These are phyloP conservation scores for Neopestalotiopsis rosae DNA, from an alignment of 2,329 filamentous ascomycete genomes.

Conservation along the genomic window DNA sequence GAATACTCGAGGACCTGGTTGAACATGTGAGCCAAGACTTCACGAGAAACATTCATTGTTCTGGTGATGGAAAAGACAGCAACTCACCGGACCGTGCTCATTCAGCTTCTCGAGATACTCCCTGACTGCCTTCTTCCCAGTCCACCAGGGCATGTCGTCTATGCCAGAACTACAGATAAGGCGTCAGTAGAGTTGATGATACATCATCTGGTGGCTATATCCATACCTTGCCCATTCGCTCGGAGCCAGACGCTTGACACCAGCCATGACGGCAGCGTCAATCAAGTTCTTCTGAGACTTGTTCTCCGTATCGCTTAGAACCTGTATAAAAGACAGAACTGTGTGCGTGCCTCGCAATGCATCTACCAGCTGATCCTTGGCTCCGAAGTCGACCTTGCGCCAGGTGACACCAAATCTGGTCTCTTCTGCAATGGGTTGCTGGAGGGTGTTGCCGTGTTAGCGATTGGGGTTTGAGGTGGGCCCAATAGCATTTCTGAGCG, in stretches of 20 bases:
- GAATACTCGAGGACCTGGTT: slow-evolving; percentile 58
- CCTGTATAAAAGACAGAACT: slow-evolving; percentile 56
- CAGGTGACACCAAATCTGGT: slow-evolving; percentile 40
- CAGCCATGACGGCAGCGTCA: slow-evolving; percentile 62
- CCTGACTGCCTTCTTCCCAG: slow-evolving; percentile 48
- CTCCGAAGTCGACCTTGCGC: slow-evolving; percentile 49
- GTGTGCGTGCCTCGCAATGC: slow-evolving; percentile 54
- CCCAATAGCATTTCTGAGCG: too few relatives aligned
- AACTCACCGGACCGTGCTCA: slow-evolving; percentile 11
- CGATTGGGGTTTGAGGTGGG: slow-evolving; percentile 1
- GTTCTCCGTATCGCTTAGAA: slow-evolving; percentile 36
- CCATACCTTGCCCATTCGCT: slow-evolving; percentile 59
- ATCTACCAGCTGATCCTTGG: slow-evolving; percentile 41
- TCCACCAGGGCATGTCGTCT: slow-evolving; percentile 51
- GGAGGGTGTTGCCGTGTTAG: background rate
- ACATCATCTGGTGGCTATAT: too few relatives aligned
- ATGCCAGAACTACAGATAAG: slow-evolving; percentile 18
- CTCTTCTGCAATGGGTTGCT: slow-evolving; percentile 29
- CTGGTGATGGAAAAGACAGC: too few relatives aligned
- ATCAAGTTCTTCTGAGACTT: slow-evolving; percentile 60
- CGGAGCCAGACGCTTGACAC: slow-evolving; percentile 66
- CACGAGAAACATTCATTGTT: too few relatives aligned
- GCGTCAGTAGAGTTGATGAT: background rate
- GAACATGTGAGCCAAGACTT: background rate
- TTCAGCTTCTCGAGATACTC: slow-evolving; percentile 46